These are phyloP conservation scores for Mycena chlorophos DNA, from an alignment of 768 basidiomycete species.

Conservation along the genomic window DNA sequence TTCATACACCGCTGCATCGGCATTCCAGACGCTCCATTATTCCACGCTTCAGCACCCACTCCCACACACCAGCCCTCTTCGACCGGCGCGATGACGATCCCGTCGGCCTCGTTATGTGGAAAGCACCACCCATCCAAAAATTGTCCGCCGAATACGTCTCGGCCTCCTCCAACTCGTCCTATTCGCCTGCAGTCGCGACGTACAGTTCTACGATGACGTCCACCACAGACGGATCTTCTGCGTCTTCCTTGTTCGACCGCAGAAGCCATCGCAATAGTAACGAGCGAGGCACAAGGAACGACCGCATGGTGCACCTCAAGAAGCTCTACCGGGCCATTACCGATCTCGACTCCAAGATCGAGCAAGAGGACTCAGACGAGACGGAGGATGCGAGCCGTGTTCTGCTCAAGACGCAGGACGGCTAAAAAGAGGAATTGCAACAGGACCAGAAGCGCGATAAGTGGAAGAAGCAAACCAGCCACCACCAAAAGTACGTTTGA, in stretches of 20 bases:
- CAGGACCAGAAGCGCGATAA: constrained; percentile 80
- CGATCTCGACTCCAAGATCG: constrained; percentile 72
- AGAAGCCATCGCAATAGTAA: constrained; percentile 45
- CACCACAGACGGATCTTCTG: constrained; percentile 74
- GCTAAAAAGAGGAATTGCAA: constrained; percentile 58
- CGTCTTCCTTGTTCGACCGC: constrained; percentile 68
- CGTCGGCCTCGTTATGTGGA: constrained; percentile 73
- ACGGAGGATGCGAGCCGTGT: constrained; percentile 45
- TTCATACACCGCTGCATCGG: too few relatives aligned
- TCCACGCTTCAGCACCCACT: too few relatives aligned
- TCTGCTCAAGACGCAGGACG: constrained; percentile 44
- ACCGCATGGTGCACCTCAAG: constrained; percentile 75
- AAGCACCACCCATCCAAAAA: constrained; percentile 52
- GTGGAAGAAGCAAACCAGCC: constrained; percentile 66
- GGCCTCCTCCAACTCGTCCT: constrained; percentile 73
- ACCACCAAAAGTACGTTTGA: constrained; percentile 81
- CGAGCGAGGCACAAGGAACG: constrained; percentile 61
- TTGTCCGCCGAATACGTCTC: constrained; percentile 71
- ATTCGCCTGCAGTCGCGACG: constrained; percentile 66
- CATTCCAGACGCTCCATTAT: too few relatives aligned
- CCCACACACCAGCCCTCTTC: too few relatives aligned
- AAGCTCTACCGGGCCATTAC: constrained; percentile 82
- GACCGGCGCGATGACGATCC: constrained; percentile 93
- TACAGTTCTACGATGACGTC: constrained; percentile 75
- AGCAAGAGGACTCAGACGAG: constrained; percentile 60